Percentiles rank a stretch among this genome's conserved stretches.
Conservation (phyloP, 495 filamentous ascomycete species). For the Trichoderma parareesei region DNA sequence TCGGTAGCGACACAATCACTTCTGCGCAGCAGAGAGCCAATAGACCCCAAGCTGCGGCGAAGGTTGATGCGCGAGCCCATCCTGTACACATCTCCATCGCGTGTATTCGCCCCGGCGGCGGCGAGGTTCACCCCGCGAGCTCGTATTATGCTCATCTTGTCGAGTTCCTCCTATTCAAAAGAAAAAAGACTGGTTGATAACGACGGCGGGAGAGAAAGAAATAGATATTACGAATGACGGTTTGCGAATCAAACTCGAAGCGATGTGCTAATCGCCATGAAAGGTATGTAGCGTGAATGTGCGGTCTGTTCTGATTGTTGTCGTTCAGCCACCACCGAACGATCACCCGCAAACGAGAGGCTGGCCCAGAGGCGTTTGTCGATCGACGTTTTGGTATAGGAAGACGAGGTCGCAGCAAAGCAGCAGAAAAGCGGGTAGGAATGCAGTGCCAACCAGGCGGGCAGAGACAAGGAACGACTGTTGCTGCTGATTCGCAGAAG, state of each 20-base stretch:
- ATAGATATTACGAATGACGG: constrained; percentile 1
- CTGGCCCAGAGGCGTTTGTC: not conserved
- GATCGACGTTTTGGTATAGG: not conserved
- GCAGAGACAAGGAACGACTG: constrained; percentile 3
- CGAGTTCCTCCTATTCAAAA: not conserved
- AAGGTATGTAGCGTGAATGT: not conserved
- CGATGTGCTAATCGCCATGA: constrained; percentile 1
- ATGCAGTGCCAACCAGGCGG: constrained; percentile 7
- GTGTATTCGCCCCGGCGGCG: not conserved
- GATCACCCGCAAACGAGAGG: not conserved
- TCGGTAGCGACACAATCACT: not conserved
- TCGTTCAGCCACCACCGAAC: not conserved
- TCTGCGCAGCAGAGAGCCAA: constrained; percentile 5
- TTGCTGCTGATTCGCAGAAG: constrained; percentile 7
- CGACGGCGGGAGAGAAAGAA: not conserved
- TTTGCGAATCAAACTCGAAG: not conserved
- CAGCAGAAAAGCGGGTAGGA: constrained; percentile 5
- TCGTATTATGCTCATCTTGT: constrained; percentile 5
- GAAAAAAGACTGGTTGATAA: not conserved
- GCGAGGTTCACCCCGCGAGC: not conserved
- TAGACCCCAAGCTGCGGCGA: not conserved
- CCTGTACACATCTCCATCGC: not conserved
- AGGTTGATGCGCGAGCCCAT: constrained; percentile 9
- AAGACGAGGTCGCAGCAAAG: not conserved
- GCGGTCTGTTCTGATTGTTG: not conserved